Evolutionary conservation across 2,329 filamentous ascomycete species (phyloP), one percentile per base, ranked within the genome.

Genomic region (Ceratocystiopsis minuta): DNA sequence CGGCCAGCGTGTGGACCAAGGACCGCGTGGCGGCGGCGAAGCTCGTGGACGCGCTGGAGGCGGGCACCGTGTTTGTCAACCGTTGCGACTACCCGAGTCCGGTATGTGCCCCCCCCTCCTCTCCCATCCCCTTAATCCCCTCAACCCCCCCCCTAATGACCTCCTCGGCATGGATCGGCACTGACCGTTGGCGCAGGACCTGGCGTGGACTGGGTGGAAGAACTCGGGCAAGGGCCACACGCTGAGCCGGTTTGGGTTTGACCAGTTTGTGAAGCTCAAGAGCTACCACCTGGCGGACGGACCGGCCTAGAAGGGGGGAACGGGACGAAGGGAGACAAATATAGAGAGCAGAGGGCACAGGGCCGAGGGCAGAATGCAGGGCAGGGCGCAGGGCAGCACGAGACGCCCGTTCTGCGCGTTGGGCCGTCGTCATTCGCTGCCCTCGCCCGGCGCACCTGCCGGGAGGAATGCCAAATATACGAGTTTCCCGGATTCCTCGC

Each of bases 171-270:
- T 28, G 24, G 24, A 28, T 28, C 24, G 24, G 11, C 18, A 28
- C 10, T 33, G 15, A n/a, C 42, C 34, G 43, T 37, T 32, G 14
- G 5, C 14, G 45, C 52, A 88, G 82, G 85, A 93, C 59, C 72
- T 93, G 50, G 85, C 86, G n/a, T 93, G 85, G 85, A 90, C 87
- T 3, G 88, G 88, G 12, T 95, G 86, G 86, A 96, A 96, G 67
- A 86, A 94, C 58, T 94, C 86, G 46, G 88, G 88, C 49, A 87
- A 83, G 60, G 88, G 88, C 17, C 80, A 87, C 52, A 95, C 87
- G 11, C 63, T 96, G 52, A 90, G 85, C 62, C 78, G 67, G 52
- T 93, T 87, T 54, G 88, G 88, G 12, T 96, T 92, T 55, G 88
- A 95, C 53, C 84, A 93, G 57, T 96, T 95, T 56, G 80, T 92